A percentile compares a stretch with the other conserved stretches of the same genome.
phyloP scores from a whole-genome alignment of 371 early-diverging fungal species.

The Dichotomocladium elegans region DNA sequence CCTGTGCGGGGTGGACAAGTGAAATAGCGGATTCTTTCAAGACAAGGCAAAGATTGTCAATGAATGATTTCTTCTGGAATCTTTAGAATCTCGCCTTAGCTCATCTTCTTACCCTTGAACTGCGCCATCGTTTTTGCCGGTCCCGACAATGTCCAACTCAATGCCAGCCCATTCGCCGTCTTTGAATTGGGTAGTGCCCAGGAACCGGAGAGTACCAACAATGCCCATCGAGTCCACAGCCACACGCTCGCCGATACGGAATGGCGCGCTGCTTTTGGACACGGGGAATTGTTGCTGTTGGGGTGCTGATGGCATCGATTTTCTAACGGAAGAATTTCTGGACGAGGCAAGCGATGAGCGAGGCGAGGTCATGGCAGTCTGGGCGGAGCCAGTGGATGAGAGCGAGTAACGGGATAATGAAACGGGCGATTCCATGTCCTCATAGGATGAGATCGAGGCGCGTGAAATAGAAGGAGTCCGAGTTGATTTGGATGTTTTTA shows the following conservation, averaged over 20 bases:
- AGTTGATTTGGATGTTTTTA: constrained; percentile 17
- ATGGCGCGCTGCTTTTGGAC: constrained; percentile 1
- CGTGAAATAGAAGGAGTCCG: constrained; percentile 16
- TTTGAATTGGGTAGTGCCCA: constrained; percentile 68
- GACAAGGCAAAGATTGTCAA: constrained; percentile 2
- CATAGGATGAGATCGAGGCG: constrained; percentile 24
- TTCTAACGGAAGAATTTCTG: constrained; percentile 5
- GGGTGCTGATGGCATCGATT: constrained; percentile 2
- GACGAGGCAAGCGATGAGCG: constrained; percentile 22
- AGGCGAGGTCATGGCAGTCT: constrained; percentile 21
- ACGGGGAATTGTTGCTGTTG: not conserved
- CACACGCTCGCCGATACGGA: constrained; percentile 60
- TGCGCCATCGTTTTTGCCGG: constrained; percentile 76
- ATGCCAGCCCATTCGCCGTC: constrained; percentile 78
- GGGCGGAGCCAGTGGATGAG: constrained; percentile 17
- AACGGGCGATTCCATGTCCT: constrained; percentile 23
- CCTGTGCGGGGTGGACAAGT: constrained; percentile 61
- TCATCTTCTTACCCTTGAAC: constrained; percentile 46
- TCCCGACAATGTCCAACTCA: constrained; percentile 62
- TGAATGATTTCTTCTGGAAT: not conserved
- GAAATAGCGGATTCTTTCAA: constrained; percentile 55
- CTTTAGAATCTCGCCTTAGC: not conserved
- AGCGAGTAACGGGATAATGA: constrained; percentile 20
- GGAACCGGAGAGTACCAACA: constrained; percentile 69
- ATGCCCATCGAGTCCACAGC: constrained; percentile 65